Evolutionary conservation across 768 basidiomycete genomes (phyloP).

Genomic region (Leucosporidium scottii): DNA sequence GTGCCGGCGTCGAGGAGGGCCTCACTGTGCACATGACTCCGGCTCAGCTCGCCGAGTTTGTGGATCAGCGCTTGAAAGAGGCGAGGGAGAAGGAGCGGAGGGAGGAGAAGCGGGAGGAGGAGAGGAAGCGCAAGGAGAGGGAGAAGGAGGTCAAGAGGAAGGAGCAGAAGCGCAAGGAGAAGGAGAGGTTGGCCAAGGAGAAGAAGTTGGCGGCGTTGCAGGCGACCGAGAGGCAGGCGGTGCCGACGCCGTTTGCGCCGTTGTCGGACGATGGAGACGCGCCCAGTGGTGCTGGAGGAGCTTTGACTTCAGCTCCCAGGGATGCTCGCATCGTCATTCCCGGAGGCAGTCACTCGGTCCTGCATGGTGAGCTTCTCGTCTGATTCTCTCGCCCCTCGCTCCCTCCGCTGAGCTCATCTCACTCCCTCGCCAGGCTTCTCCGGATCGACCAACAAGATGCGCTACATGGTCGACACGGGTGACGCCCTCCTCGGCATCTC

Average conservation of each 20-base stretch:
- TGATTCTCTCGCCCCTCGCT: conserved; percentile 1
- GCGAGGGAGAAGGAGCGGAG: background rate
- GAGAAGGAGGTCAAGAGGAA: background rate
- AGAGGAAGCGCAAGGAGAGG: background rate
- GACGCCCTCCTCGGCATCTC: conserved; percentile 16
- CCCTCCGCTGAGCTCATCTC: conserved; percentile 1
- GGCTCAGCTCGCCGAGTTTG: too few species aligned
- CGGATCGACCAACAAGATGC: conserved; percentile 27
- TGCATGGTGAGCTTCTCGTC: too few species aligned
- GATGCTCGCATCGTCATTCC: too few species aligned
- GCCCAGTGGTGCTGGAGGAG: background rate
- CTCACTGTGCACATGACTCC: too few species aligned
- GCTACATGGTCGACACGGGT: conserved; percentile 19
- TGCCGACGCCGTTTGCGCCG: background rate
- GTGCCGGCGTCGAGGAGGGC: too few species aligned
- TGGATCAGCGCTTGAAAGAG: background rate
- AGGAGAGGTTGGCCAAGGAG: background rate
- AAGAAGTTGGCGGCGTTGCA: background rate
- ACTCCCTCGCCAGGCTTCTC: conserved; percentile 18
- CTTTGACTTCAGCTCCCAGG: too few species aligned
- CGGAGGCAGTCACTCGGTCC: too few species aligned
- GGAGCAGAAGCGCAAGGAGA: background rate
- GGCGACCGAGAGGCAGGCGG: conserved; percentile 4
- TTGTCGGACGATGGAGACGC: background rate
- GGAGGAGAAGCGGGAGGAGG: background rate